Conservation (phyloP, 2,329 filamentous ascomycete species). For the Metarhizium anisopliae region DNA sequence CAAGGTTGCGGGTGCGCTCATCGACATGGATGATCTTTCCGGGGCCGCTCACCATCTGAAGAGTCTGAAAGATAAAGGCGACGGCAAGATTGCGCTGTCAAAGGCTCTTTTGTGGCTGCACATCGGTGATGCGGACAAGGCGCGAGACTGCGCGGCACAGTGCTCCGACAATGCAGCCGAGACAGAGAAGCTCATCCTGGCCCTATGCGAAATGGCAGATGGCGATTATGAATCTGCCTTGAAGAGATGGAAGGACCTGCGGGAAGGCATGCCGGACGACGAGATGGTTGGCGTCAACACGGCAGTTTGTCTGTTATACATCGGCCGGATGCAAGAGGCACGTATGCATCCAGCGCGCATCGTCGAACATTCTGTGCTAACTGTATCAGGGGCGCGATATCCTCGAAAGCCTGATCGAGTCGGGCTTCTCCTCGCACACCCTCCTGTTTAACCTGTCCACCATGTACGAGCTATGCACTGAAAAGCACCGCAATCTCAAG, state of each 20-base stretch:
- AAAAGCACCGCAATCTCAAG: conserved; percentile 64
- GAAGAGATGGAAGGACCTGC: conserved; percentile 47
- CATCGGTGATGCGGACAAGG: conserved; percentile 66
- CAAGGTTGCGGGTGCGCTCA: conserved; percentile 54
- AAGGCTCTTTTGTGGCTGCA: conserved; percentile 66
- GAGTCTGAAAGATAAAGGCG: conserved; percentile 37
- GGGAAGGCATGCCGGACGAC: conserved; percentile 33
- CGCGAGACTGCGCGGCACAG: conserved; percentile 42
- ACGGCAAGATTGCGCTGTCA: conserved; percentile 35
- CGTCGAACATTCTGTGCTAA: conserved; percentile 8
- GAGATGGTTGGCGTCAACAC: conserved; percentile 74
- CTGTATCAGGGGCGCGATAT: conserved; percentile 48
- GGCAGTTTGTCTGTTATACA: conserved; percentile 77
- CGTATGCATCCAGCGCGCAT: conserved; percentile 5
- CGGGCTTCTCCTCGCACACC: conserved; percentile 62
- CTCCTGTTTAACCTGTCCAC: conserved; percentile 85
- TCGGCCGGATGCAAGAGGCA: conserved; percentile 65
- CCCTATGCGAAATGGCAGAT: conserved; percentile 71
- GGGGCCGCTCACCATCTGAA: conserved; percentile 68
- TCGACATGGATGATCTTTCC: conserved; percentile 82
- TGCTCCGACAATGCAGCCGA: conserved; percentile 20
- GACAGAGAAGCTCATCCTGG: conserved; percentile 45
- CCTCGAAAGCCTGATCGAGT: conserved; percentile 56
- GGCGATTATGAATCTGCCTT: conserved; percentile 60
- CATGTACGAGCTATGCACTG: conserved; percentile 84